Percentiles rank a stretch among this genome's conserved stretches.
Evolutionary conservation across 1,284 basidiomycete genomes (phyloP).

Genomic region (Vanrija humicola): DNA sequence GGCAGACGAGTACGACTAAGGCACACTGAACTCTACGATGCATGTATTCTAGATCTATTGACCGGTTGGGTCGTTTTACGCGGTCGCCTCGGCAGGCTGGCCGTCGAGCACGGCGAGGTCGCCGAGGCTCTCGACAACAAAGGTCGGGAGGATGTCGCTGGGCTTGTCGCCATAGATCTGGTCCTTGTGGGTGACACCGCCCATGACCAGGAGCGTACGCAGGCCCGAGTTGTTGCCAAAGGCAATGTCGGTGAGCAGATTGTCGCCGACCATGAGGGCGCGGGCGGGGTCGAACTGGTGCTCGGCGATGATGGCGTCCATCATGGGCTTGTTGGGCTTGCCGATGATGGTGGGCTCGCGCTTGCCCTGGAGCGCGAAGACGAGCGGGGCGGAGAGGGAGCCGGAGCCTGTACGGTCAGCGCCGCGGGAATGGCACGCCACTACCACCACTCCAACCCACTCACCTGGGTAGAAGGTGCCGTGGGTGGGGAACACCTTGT

Average conservation of each 20-base stretch:
- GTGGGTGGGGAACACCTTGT: constrained; percentile 79
- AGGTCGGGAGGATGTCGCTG: constrained; percentile 71
- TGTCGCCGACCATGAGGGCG: constrained; percentile 93
- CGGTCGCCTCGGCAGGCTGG: no score
- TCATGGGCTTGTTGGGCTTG: constrained; percentile 86
- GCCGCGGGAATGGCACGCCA: no score
- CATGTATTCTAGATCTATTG: not conserved
- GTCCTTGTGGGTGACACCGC: constrained; percentile 75
- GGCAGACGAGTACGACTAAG: constrained; percentile 16
- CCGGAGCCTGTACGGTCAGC: constrained; percentile 56
- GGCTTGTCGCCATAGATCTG: constrained; percentile 69
- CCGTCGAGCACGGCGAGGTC: constrained; percentile 56
- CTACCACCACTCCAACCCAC: no score
- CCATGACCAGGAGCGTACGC: constrained; percentile 83
- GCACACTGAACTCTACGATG: not conserved
- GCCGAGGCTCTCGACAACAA: constrained; percentile 71
- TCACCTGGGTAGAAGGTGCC: constrained; percentile 71
- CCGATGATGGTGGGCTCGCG: constrained; percentile 75
- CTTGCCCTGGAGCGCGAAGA: constrained; percentile 61
- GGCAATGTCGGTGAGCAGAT: constrained; percentile 80
- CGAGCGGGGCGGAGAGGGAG: constrained; percentile 74
- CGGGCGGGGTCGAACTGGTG: constrained; percentile 76
- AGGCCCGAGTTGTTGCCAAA: constrained; percentile 86
- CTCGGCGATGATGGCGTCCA: constrained; percentile 96
- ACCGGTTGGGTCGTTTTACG: no score